Evolutionary conservation across 331 rosid species (phyloP).

Genomic region (Ulmus americana): DNA sequence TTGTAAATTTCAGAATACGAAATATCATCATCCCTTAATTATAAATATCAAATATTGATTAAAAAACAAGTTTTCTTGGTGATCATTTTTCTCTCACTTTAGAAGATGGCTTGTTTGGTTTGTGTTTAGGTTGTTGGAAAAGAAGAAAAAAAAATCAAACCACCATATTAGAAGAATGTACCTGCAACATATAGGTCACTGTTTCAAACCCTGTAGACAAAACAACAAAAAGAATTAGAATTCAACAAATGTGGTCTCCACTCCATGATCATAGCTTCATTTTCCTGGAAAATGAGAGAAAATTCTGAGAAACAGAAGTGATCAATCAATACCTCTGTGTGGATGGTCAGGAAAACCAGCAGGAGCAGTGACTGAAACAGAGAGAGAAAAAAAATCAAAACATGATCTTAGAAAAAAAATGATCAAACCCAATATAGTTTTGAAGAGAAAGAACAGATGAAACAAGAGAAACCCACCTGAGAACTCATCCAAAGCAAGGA

Average conservation of each 20-base stretch:
- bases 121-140: not conserved
- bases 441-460: conserved; percentile 9
- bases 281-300: not conserved
- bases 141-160: not conserved
- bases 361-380: conserved; percentile 69
- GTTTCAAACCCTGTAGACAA: conserved; percentile 77
- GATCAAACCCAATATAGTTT: not conserved
- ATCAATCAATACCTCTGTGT: conserved; percentile 59
- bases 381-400: conserved; percentile 12
- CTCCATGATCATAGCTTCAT: not conserved
- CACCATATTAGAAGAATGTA: conserved; percentile 16
- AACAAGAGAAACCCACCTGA: conserved; percentile 51
- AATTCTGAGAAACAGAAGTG: not conserved
- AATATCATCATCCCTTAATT: too few relatives aligned
- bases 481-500: conserved; percentile 83
- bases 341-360: conserved; percentile 97
- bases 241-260: conserved; percentile 8
- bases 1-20: too few relatives aligned
- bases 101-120: too few relatives aligned
- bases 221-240: conserved; percentile 15
- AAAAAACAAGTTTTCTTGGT: too few relatives aligned
- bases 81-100: too few relatives aligned
- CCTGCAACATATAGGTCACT: conserved; percentile 97
- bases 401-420: not conserved
- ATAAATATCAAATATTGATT: too few relatives aligned